Evolutionary conservation across 164 flowering plant genomes (phyloP), one percentile per base, ranked within the genome.

Genomic region (Tetrastigma voinierianum): DNA sequence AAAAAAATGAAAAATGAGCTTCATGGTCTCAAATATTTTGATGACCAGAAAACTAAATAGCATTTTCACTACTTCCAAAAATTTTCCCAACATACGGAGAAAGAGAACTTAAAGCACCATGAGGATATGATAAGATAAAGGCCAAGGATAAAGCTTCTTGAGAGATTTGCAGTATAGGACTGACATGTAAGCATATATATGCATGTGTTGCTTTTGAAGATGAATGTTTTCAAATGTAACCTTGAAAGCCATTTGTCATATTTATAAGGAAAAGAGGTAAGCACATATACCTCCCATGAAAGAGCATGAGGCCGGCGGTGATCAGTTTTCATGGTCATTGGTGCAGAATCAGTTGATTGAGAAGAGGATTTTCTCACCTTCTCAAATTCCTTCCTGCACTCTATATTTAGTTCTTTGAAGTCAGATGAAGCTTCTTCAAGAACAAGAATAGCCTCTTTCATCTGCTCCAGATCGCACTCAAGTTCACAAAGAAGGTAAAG

Each of bases 271-370:
- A 67, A 25, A 59, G 24, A 68, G 61, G 44, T 18, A 54, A 67
- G 61, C 59, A 67, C 23, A 61, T 82, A 77, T 45, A 93, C 98
- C 98, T 93, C 98, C 98, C 98, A 93, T 57, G 98, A 93, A 62
- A 93, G 90, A 71, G 98, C 90, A 86, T 93, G 98, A 40, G 98
- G 91, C 74, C 98, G 76, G 51, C 96, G 87, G 67, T 88, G 96
- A 61, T 88, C 96, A 74, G 77, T 73, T 79, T 86, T 91, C 77
- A 81, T 54, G 55, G 80, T 75, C 68, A 83, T 61, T 16, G 80
- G 76, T 52, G 71, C 43, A 47, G 78, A 92, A 74, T 84, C 90
- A 46, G 55, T 51, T 72, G 77, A 72, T 20, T 74, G 82, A 67
- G 82, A 64, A 60, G 87, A 71, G 51, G 84, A 78, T 71, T 64